Base-by-base conservation (phyloP, 169 alveolate species). In the Perkinsus olseni region DNA sequence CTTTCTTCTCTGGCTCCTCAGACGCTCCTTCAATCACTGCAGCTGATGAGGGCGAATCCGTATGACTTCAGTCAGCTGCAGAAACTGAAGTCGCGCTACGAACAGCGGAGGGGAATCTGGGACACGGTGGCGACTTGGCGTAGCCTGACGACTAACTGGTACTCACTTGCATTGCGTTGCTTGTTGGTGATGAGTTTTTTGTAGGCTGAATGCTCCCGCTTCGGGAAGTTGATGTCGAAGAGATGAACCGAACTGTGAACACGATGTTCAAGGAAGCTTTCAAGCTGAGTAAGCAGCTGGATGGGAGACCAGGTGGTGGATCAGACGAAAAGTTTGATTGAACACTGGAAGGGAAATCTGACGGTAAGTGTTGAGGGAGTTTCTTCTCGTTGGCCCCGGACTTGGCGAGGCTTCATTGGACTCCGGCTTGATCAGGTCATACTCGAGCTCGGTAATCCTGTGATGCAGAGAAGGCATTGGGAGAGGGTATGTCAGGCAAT, bases 401-500 rank as follows among this genome's bases (percentile, higher is more conserved):
- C 17, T 17, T 45, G 62, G 62, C 62, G 62, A 17, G 24, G 6
- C 24, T 17, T 17, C 62, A 17, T 45, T 6, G 24, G 62, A 45
- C 17, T 45, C 24, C 62, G 6, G 82, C 31, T 62, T 13, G 82
- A 4, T 24, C 82, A 62, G 82, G 82, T 62, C 62, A 97, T 98
- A 91, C 94, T 95, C 50, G 98, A 97, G 11, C 95, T 98, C n/a
- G 95, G 96, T 38, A 95, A 94, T 38, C 96, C 96, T 36, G 97
- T 97, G 0, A 94, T 97, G 93, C 96, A 96, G 91, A 96, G 95
- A 39, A 94, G 98, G 94, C 99, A 98, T 93, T 97, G 98, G 98
- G 97, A 96, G 74, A 97, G 96, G 93, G 95, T 98, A 45, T 97
- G 97, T 94, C 96, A 96, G 91, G 93, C 95, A 20, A 91, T 97